Evolutionary conservation across 176 grass and related monocot species (phyloP).

Genomic region (Oryza brachyantha): DNA sequence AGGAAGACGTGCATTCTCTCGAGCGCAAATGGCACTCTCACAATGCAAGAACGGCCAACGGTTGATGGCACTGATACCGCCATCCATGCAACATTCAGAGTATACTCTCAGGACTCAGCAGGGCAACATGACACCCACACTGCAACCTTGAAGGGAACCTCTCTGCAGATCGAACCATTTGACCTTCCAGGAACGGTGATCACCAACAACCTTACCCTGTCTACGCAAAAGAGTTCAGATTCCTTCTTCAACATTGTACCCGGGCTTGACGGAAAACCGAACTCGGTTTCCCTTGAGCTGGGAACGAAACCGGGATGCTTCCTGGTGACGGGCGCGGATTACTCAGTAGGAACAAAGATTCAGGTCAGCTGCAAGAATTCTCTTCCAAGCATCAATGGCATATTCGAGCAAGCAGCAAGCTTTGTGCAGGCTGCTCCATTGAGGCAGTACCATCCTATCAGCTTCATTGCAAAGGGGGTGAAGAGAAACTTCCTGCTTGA

Average conservation of each 20-base stretch:
- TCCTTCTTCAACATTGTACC: conserved; percentile 56
- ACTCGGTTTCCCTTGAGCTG: conserved; percentile 46
- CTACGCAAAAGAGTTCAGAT: conserved; percentile 28
- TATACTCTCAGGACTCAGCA: conserved; percentile 37
- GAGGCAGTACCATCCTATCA: conserved; percentile 64
- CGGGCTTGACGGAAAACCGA: conserved; percentile 43
- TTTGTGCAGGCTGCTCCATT: conserved; percentile 45
- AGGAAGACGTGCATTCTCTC: conserved; percentile 55
- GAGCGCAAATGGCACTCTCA: conserved; percentile 60
- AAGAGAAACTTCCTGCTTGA: conserved; percentile 76
- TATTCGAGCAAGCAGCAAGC: conserved; percentile 58
- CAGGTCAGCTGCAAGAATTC: conserved; percentile 48
- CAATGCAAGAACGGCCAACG: conserved; percentile 61
- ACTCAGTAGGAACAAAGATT: conserved; percentile 29
- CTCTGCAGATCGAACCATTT: conserved; percentile 70
- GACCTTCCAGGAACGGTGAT: conserved; percentile 83
- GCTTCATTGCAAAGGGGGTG: conserved; percentile 66
- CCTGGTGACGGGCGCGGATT: conserved; percentile 30
- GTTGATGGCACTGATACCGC: conserved; percentile 46
- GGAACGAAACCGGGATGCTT: conserved; percentile 49
- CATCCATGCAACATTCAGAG: conserved; percentile 75
- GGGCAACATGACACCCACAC: background rate
- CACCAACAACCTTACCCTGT: conserved; percentile 59
- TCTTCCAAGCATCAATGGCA: conserved; percentile 32
- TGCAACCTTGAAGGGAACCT: background rate